Evolutionary conservation across 805 yeast genomes (phyloP), one percentile per base, ranked within the genome.

Genomic region (Saccharomycopsis sp.): DNA sequence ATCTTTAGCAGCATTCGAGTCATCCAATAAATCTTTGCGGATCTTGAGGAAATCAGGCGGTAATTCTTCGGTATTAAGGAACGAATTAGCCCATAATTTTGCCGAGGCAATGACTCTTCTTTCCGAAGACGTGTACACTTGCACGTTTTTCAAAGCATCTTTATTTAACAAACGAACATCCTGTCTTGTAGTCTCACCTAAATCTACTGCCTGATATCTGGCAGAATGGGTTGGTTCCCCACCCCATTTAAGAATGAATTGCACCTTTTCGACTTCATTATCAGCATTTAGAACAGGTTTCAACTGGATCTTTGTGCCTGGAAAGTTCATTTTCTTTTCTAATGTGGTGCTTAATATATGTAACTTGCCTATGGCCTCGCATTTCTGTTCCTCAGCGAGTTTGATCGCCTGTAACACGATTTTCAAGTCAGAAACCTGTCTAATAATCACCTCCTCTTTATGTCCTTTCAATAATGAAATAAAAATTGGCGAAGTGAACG

Each of bases 161-260:
- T 87, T 84, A 72, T 94, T 94, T 69, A 94, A 77, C 60, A 94
- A 78, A 68, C 89, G 86, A 65, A 91, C 81, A 70, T 94, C 96
- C 69, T 93, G 97, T 67, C 99, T 84, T 75, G 88, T 80, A 72
- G 92, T 97, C 69, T 93, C 98, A 56, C 99, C 99, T 19, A 94
- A 82, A 71, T 94, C 99, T 29, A 86, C 81, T 0, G 97, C 96
- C 73, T 94, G 99, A 70, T 90, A 88, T 63, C 86, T 82, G 1
- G 98, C 97, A 9, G 97, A 91, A 71, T 94, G 99, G 1, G 99
- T 94, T 3, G 99, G 97, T 72, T 94, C 99, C 63, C 99, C 99
- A 66, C 99, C 99, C 99, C 99, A 94, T 70, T 94, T 94, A 66
- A 94, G 77, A 62, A 94, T 96, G 63, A 94, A 85, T 72, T 94